Conservation (phyloP, 345 rosid species). For the Eutrema japonicum region DNA sequence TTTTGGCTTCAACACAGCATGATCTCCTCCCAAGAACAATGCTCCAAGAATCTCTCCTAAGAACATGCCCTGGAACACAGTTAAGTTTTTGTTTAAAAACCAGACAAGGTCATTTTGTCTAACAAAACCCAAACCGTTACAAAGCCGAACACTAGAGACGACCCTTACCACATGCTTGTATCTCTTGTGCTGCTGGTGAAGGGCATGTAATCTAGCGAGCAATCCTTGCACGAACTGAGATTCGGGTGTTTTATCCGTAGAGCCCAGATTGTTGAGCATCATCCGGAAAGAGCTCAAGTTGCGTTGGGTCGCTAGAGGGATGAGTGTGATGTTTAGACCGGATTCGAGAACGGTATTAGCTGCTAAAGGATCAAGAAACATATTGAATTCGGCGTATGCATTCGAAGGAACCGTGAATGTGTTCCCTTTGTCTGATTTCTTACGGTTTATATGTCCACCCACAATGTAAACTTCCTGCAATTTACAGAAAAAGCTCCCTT, state of each 20-base stretch:
- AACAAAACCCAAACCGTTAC: not conserved
- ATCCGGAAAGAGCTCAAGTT: slow-evolving; percentile 51
- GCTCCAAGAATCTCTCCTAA: slow-evolving; percentile 86
- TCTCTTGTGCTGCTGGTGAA: slow-evolving; percentile 56
- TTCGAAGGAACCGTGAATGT: slow-evolving; percentile 56
- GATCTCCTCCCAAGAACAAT: slow-evolving; percentile 50
- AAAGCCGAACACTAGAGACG: not conserved
- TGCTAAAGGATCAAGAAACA: slow-evolving; percentile 88
- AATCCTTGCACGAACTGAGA: slow-evolving; percentile 52
- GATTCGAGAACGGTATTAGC: slow-evolving; percentile 75
- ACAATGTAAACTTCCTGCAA: slow-evolving; percentile 73
- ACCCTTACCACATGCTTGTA: slow-evolving; percentile 66
- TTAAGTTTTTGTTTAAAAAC: slow-evolving; percentile 15
- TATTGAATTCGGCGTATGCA: slow-evolving; percentile 72
- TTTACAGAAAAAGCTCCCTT: slow-evolving; percentile 3
- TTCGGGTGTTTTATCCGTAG: slow-evolving; percentile 56
- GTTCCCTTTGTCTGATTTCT: slow-evolving; percentile 57
- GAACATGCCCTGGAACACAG: slow-evolving; percentile 63
- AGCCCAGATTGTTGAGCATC: slow-evolving; percentile 42
- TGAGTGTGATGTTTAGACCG: slow-evolving; percentile 63
- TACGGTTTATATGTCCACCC: slow-evolving; percentile 72
- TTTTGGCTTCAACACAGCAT: slow-evolving; percentile 49
- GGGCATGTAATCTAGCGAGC: slow-evolving; percentile 50
- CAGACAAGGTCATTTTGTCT: not conserved
- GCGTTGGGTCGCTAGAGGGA: slow-evolving; percentile 69